Percentiles rank a stretch among this genome's conserved stretches.
Conservation (phyloP, 305 asterid species). For the Stenogyne calaminthoides region DNA sequence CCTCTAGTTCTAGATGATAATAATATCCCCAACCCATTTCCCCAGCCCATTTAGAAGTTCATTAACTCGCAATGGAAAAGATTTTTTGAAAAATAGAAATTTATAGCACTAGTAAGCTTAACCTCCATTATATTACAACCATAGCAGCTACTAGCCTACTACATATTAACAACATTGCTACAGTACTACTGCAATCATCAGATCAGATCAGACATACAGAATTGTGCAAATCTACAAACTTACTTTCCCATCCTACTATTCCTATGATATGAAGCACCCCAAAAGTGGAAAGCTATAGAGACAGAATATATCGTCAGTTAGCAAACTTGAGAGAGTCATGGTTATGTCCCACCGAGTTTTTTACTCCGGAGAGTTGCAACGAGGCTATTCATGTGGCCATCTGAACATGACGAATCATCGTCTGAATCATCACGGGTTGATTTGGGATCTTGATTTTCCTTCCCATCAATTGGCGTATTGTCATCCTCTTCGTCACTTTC, state of each 20-base stretch:
- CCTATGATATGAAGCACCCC: neutral
- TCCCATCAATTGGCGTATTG: neutral
- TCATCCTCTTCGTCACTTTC: slow-evolving; percentile 1
- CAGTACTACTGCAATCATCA: neutral
- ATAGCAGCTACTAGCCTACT: neutral
- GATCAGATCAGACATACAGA: neutral
- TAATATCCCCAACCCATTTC: too few relatives aligned
- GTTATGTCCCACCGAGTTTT: neutral
- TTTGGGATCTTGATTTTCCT: neutral
- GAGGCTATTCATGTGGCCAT: neutral
- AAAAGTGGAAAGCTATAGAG: neutral
- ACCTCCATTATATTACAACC: neutral
- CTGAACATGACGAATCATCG: neutral
- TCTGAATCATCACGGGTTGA: neutral
- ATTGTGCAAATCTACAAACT: neutral
- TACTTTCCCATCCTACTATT: neutral
- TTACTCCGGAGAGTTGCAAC: neutral
- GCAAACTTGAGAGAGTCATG: neutral
- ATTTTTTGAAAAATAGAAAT: neutral
- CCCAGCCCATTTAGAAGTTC: too few relatives aligned
- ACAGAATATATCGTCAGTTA: neutral
- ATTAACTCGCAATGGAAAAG: neutral
- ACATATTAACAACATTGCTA: neutral
- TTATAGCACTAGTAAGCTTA: neutral
- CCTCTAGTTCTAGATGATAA: too few relatives aligned